Percentiles rank a stretch among this genome's conserved stretches.
phyloP scores from a whole-genome alignment of 192 early-diverging fungal genomes.

The Coemansia interrupta region DNA sequence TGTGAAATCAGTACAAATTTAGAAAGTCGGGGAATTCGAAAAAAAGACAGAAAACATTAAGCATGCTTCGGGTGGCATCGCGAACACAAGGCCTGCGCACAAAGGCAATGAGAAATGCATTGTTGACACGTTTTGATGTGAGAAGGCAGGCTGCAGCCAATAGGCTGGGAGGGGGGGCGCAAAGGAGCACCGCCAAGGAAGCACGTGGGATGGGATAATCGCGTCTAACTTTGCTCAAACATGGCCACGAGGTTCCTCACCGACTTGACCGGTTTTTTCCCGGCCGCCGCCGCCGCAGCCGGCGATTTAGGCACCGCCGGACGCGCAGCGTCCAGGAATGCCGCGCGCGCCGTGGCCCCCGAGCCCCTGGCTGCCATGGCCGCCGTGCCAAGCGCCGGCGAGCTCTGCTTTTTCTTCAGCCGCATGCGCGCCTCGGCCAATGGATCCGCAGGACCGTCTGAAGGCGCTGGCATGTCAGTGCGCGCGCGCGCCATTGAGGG shows the following conservation, averaged over 20 bases:
- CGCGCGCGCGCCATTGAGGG: constrained; percentile 25
- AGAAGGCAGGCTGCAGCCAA: neutral
- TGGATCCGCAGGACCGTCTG: constrained; percentile 9
- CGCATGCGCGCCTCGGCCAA: constrained; percentile 38
- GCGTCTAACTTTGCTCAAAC: constrained; percentile 29
- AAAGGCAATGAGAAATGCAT: neutral
- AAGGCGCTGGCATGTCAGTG: constrained; percentile 12
- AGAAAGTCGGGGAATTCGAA: neutral
- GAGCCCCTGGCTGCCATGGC: neutral
- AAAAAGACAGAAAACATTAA: neutral
- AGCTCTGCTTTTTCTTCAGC: constrained; percentile 49
- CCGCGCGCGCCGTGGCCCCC: constrained; percentile 2
- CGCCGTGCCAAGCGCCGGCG: constrained; percentile 19
- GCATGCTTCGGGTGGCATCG: neutral
- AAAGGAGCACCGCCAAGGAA: neutral
- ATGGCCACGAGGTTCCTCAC: constrained; percentile 44
- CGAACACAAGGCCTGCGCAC: neutral
- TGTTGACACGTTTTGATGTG: neutral
- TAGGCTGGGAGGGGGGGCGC: neutral
- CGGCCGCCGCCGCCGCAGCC: neutral
- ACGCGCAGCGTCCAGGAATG: constrained; percentile 5
- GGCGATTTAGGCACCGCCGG: too few relatives aligned
- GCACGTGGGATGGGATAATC: neutral
- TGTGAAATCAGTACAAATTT: neutral
- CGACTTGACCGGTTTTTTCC: constrained; percentile 28